phyloP scores from a whole-genome alignment of 768 basidiomycete species.

The Tylopilus cervinicoccineus region DNA sequence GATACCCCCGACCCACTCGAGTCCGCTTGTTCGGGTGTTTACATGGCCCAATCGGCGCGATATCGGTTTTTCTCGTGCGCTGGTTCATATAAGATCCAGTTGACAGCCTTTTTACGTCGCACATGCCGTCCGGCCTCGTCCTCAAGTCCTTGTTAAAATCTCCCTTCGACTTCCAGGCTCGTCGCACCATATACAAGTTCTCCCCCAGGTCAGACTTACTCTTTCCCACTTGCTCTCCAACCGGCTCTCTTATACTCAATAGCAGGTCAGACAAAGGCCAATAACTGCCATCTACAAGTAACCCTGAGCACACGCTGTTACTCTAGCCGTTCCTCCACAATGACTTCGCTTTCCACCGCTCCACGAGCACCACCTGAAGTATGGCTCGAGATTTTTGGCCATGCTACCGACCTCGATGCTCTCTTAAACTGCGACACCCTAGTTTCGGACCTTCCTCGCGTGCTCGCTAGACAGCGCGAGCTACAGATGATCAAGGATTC shows the following conservation, averaged over 20 bases:
- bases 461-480: slow-evolving; percentile 17
- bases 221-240: slow-evolving; percentile 1
- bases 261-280: background rate
- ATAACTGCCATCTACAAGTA: background rate
- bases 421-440: slow-evolving; percentile 10
- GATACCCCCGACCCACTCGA: too few relatives aligned
- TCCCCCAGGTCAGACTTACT: background rate
- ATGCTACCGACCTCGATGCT: slow-evolving; percentile 14
- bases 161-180: slow-evolving; percentile 14
- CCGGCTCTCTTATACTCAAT: background rate
- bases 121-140: background rate
- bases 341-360: slow-evolving; percentile 6
- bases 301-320: background rate
- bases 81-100: background rate
- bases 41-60: too few relatives aligned
- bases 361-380: slow-evolving; percentile 25
- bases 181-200: slow-evolving; percentile 7
- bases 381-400: slow-evolving; percentile 25
- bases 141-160: slow-evolving; percentile 1
- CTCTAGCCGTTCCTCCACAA: slow-evolving; percentile 1
- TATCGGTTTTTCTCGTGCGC: background rate
- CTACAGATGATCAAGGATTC: slow-evolving; percentile 15
- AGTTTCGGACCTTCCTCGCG: slow-evolving; percentile 17
- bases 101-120: background rate
- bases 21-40: too few relatives aligned